Base-by-base conservation (phyloP, 2,329 filamentous ascomycete species). In the Zymoseptoria crescenta region DNA sequence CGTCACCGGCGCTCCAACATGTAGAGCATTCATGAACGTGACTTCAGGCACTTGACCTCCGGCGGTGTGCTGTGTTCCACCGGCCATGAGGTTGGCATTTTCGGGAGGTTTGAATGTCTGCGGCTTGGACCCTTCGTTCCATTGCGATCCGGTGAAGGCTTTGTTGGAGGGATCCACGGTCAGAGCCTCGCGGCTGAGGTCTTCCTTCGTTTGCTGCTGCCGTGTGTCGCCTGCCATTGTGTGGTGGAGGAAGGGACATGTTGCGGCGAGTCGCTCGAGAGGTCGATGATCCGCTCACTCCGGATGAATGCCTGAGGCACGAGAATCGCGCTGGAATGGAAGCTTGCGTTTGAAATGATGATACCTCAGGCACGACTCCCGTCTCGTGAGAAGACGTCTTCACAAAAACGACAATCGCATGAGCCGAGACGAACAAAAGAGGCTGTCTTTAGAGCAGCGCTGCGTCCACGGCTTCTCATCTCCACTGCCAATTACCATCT, bases 1-100 rank as follows among this genome's bases (percentile, higher is more conserved):
- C 51, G 84, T 74, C 64, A 92, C 88, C 68, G 93, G 89, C 48
- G 86, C 79, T 85, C 56, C 66, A 53, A 81, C 83, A 62, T 84
- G 82, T 54, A 92, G 78, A 0, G 84, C 88, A 49, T 90, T 85
- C 45, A 72, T 65, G 5, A 74, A 24, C 1, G 65, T 67, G 19
- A 69, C 71, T 74, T 72, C 66, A 83, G 87, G 86, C 76, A 84
- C 73, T 73, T 86, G 67, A 77, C 80, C 88, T 75, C 78, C 88
- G 8, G 81, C 80, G 74, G 78, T 87, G 76, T 84, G 80, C 63
- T 79, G 77, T 13, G 78, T 80, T 19, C 81, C 81, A 58, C 81
- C 81, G 1, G 83, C 78, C 71, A 86, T 72, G 57, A 78, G 70
- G 68, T 83, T 83, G 49, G 79, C 78, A 53, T 77, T 80, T 59